Percentiles rank a stretch among this genome's conserved stretches.
Conservation (phyloP, 495 filamentous ascomycete genomes). For the Xylaria telfairii region DNA sequence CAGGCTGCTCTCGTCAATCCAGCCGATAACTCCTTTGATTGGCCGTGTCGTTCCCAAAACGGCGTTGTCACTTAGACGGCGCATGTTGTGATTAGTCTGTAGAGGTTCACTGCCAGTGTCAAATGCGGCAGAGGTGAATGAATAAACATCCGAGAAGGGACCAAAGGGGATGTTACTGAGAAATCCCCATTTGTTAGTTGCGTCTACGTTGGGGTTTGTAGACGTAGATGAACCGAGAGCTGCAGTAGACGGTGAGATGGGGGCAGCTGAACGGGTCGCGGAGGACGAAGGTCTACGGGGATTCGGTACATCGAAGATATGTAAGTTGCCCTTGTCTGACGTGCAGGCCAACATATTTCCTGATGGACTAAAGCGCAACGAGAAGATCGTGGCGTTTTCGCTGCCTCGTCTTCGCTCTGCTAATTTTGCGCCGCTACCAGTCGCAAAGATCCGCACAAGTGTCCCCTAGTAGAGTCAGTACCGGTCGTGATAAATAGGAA, state of each 20-base stretch:
- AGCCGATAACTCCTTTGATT: slow-evolving; percentile 77
- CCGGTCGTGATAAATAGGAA: not conserved
- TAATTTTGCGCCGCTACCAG: slow-evolving; percentile 75
- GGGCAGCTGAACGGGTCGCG: slow-evolving; percentile 9
- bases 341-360: slow-evolving; percentile 83
- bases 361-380: slow-evolving; percentile 82
- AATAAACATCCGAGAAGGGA: slow-evolving; percentile 88
- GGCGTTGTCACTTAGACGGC: slow-evolving; percentile 39
- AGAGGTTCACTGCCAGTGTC: slow-evolving; percentile 75
- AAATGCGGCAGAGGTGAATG: slow-evolving; percentile 74
- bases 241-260: slow-evolving; percentile 14
- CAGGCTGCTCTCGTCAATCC: slow-evolving; percentile 71
- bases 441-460: slow-evolving; percentile 82
- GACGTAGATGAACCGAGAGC: slow-evolving; percentile 8
- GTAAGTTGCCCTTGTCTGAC: slow-evolving; percentile 94
- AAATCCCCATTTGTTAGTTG: slow-evolving; percentile 78
- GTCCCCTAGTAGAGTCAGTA: slow-evolving; percentile 68
- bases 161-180: slow-evolving; percentile 78
- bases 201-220: slow-evolving; percentile 49
- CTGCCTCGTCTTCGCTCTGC: slow-evolving; percentile 86
- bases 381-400: slow-evolving; percentile 86
- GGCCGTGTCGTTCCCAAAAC: slow-evolving; percentile 60
- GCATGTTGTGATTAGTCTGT: slow-evolving; percentile 42
- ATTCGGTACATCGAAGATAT: slow-evolving; percentile 80
- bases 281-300: slow-evolving; percentile 32